Evolutionary conservation across 1,284 basidiomycete genomes (phyloP).

Genomic region (Volvariella surrecta): DNA sequence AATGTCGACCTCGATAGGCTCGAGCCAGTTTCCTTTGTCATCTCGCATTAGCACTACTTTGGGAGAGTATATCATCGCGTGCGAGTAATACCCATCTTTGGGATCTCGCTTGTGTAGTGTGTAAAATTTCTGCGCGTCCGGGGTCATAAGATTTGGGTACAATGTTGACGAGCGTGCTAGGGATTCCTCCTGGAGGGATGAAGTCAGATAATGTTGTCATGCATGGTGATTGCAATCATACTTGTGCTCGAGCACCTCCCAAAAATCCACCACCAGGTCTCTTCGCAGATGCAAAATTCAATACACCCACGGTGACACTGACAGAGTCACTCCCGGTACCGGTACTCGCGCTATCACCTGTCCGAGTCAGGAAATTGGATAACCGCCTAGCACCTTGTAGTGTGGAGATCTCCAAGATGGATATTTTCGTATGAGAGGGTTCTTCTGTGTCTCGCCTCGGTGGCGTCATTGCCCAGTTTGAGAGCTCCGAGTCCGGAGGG

Average conservation of each 20-base stretch:
- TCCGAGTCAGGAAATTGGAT: background rate
- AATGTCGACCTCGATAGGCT: slow-evolving; percentile 53
- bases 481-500: slow-evolving; percentile 14
- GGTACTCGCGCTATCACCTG: background rate
- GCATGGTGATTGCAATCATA: slow-evolving; percentile 1
- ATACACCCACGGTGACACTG: slow-evolving; percentile 39
- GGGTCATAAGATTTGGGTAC: slow-evolving; percentile 51
- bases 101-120: slow-evolving; percentile 39
- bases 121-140: slow-evolving; percentile 48
- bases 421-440: background rate
- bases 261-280: slow-evolving; percentile 68
- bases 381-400: background rate
- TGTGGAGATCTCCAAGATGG: background rate
- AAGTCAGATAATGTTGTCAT: background rate
- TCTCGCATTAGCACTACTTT: slow-evolving; percentile 49
- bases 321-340: slow-evolving; percentile 8
- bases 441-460: background rate
- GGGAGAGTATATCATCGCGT: slow-evolving; percentile 67
- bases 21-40: slow-evolving; percentile 45
- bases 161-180: slow-evolving; percentile 64
- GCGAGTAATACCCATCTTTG: slow-evolving; percentile 52
- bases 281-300: slow-evolving; percentile 68
- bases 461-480: slow-evolving; percentile 11
- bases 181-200: slow-evolving; percentile 46
- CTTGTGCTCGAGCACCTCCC: slow-evolving; percentile 59